phyloP scores from a whole-genome alignment of 768 basidiomycete genomes.

The Amanita polypyramis region DNA sequence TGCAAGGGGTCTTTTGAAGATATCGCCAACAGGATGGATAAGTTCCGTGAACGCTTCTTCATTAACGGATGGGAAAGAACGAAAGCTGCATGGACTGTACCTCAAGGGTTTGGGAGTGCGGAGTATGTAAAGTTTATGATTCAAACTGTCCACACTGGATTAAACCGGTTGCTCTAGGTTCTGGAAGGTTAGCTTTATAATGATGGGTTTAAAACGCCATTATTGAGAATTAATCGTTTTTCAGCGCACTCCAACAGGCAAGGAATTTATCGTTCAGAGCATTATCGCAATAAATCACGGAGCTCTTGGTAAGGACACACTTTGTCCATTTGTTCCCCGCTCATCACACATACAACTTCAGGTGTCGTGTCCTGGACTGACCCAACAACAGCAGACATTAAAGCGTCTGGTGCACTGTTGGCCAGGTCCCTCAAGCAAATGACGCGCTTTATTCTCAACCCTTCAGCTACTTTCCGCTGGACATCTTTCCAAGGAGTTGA shows the following conservation, averaged over 20 bases:
- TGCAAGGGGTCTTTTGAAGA: slow-evolving; percentile 64
- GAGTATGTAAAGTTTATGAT: slow-evolving; percentile 27
- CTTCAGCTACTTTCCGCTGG: slow-evolving; percentile 28
- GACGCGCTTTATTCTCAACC: slow-evolving; percentile 34
- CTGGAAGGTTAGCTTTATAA: background rate
- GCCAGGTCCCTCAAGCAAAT: slow-evolving; percentile 35
- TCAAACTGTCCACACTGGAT: background rate
- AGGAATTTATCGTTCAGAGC: slow-evolving; percentile 57
- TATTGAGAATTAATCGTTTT: background rate
- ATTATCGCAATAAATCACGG: slow-evolving; percentile 66
- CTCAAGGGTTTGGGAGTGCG: slow-evolving; percentile 63
- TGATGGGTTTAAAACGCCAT: background rate
- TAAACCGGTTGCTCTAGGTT: background rate
- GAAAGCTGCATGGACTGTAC: slow-evolving; percentile 71
- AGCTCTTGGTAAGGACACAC: slow-evolving; percentile 33
- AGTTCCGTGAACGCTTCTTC: slow-evolving; percentile 48
- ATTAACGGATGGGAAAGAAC: slow-evolving; percentile 59
- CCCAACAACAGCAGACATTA: slow-evolving; percentile 43
- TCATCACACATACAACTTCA: slow-evolving; percentile 7
- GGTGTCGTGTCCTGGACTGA: slow-evolving; percentile 47
- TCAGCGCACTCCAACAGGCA: slow-evolving; percentile 49
- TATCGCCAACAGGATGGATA: slow-evolving; percentile 55
- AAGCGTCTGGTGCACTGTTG: slow-evolving; percentile 37
- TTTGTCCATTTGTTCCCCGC: background rate
- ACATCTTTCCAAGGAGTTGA: slow-evolving; percentile 32